Evolutionary conservation across 768 basidiomycete species (phyloP).

Genomic region (Sarcodon aspratus): DNA sequence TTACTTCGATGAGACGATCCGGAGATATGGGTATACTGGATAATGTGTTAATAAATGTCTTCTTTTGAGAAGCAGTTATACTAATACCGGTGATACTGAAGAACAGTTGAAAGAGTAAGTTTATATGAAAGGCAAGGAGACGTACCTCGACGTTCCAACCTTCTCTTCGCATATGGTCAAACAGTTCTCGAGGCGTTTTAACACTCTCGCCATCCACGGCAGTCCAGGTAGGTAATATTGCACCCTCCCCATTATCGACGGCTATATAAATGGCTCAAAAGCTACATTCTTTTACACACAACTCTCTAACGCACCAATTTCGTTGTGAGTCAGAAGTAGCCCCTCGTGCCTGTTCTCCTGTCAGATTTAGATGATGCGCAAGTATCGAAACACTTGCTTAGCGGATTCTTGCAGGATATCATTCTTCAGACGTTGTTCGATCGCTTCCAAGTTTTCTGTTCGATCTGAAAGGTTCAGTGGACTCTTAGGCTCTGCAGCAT

Average conservation of each 20-base stretch:
- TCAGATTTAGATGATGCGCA: constrained; percentile 3
- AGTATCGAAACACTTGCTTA: constrained; percentile 30
- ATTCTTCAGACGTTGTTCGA: constrained; percentile 78
- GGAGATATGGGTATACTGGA: constrained; percentile 88
- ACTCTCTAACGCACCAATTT: constrained; percentile 46
- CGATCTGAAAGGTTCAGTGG: constrained; percentile 79
- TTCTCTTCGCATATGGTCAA: constrained; percentile 61
- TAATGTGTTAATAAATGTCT: background rate
- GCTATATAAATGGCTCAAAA: constrained; percentile 20
- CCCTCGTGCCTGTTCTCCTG: constrained; percentile 61
- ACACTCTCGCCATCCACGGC: constrained; percentile 75
- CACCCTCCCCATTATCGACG: constrained; percentile 57
- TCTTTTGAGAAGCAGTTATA: constrained; percentile 1
- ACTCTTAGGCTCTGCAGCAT: constrained; percentile 72
- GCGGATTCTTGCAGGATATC: constrained; percentile 84
- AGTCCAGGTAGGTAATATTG: constrained; percentile 90
- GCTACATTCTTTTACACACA: background rate
- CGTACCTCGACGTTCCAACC: constrained; percentile 91
- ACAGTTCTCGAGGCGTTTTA: constrained; percentile 81
- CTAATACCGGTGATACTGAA: constrained; percentile 62
- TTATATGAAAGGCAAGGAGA: constrained; percentile 6
- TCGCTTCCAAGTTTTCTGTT: constrained; percentile 91
- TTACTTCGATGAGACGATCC: constrained; percentile 80
- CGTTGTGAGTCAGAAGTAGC: constrained; percentile 86
- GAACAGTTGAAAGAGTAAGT: constrained; percentile 4